These are phyloP conservation scores for Dothideomycetes sp. DNA, from an alignment of 2,329 filamentous ascomycete genomes.

Conservation along the genomic window DNA sequence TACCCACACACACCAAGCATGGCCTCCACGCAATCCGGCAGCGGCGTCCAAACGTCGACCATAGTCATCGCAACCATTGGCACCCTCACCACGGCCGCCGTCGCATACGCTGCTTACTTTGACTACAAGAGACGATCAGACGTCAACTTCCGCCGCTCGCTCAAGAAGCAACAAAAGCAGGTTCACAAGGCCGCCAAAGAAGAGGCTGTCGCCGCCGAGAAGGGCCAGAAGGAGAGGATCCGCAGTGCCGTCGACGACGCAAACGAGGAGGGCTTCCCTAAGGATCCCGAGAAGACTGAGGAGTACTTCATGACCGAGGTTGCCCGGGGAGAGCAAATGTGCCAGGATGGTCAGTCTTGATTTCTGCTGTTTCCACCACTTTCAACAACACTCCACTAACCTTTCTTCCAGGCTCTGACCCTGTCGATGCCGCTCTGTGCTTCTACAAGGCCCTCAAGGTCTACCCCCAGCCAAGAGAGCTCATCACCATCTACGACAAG, in stretches of 20 bases:
- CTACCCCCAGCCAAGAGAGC: slow-evolving; percentile 83
- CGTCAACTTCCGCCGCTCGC: slow-evolving; percentile 48
- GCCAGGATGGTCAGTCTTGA: slow-evolving; percentile 59
- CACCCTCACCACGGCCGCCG: slow-evolving; percentile 45
- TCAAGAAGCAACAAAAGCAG: slow-evolving; percentile 66
- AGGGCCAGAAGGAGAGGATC: slow-evolving; percentile 62
- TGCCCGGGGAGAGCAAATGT: slow-evolving; percentile 73
- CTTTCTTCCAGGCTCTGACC: slow-evolving; percentile 46
- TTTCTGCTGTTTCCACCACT: too few relatives aligned
- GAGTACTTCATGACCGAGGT: slow-evolving; percentile 95
- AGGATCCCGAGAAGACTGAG: slow-evolving; percentile 85
- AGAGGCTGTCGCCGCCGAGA: slow-evolving; percentile 53
- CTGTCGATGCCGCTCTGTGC: slow-evolving; percentile 76
- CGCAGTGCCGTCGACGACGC: slow-evolving; percentile 66
- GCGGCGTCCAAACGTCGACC: slow-evolving; percentile 42
- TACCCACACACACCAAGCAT: slow-evolving; percentile 12
- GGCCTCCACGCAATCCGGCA: slow-evolving; percentile 22
- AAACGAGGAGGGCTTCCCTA: slow-evolving; percentile 84
- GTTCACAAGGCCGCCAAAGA: slow-evolving; percentile 63
- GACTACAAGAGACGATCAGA: slow-evolving; percentile 55
- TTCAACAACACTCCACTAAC: background rate
- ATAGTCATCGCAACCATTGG: slow-evolving; percentile 47
- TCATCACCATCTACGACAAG: slow-evolving; percentile 97
- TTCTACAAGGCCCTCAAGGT: slow-evolving; percentile 99
- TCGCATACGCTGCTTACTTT: slow-evolving; percentile 57